Conservation (phyloP, 129 eudicot species). For the Flaveria brownii region DNA sequence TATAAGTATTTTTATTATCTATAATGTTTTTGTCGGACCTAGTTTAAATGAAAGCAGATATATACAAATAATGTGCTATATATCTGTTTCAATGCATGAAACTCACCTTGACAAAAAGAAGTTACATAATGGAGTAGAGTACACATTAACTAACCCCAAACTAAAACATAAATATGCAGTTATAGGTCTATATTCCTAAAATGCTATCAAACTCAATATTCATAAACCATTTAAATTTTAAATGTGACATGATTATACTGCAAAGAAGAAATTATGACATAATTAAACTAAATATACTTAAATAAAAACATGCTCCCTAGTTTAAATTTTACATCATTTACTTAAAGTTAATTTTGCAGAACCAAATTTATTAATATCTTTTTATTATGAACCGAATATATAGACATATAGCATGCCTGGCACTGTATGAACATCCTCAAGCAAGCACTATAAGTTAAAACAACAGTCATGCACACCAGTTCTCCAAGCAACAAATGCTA, state of each 20-base stretch:
- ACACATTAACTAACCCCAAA: no score
- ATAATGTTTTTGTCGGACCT: no score
- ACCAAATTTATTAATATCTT: not conserved
- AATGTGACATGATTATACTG: not conserved
- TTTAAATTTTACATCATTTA: not conserved
- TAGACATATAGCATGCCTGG: not conserved
- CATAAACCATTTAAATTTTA: not conserved
- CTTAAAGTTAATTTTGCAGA: not conserved
- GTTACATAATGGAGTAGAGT: no score
- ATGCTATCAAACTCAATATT: not conserved
- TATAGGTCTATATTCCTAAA: no score
- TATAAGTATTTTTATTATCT: no score
- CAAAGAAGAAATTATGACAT: not conserved
- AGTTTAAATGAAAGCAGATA: no score
- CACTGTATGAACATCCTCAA: slow-evolving; percentile 6
- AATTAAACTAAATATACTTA: no score
- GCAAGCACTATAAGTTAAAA: not conserved
- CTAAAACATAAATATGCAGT: no score
- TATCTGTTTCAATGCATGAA: no score
- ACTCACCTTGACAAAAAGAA: no score
- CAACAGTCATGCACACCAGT: not conserved
- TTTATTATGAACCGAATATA: not conserved
- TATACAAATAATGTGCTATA: no score
- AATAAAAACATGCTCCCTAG: not conserved
- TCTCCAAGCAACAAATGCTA: not conserved